Percentiles rank a stretch among this genome's conserved stretches.
Evolutionary conservation across 2,329 filamentous ascomycete genomes (phyloP).

Genomic region (Sporothrix inflata): DNA sequence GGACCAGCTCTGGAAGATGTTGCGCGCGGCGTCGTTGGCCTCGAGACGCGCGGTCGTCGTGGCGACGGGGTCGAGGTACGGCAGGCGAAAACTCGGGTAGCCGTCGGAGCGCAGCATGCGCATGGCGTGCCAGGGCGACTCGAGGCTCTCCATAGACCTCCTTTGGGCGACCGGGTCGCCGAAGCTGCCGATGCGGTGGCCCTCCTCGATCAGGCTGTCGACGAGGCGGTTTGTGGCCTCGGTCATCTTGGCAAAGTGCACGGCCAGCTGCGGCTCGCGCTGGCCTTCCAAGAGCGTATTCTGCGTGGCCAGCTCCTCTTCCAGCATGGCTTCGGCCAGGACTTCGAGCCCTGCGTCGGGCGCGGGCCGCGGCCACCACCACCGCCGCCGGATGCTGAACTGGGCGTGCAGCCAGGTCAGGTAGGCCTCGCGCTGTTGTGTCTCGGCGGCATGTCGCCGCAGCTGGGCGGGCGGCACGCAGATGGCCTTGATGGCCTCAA

Average conservation of each 20-base stretch:
- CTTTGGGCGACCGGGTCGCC: slow-evolving; percentile 34
- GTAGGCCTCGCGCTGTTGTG: slow-evolving; percentile 24
- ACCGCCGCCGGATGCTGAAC: slow-evolving; percentile 30
- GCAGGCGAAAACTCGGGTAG: slow-evolving; percentile 41
- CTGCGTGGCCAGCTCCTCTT: slow-evolving; percentile 25
- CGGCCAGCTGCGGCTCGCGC: slow-evolving; percentile 40
- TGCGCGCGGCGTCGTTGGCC: slow-evolving; percentile 36
- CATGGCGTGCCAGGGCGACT: slow-evolving; percentile 41
- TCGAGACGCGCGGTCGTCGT: slow-evolving; percentile 34
- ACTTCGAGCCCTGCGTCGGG: slow-evolving; percentile 23
- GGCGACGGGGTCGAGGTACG: slow-evolving; percentile 33
- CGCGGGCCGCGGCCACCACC: slow-evolving; percentile 28
- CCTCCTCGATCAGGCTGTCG: slow-evolving; percentile 40
- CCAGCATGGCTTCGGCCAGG: slow-evolving; percentile 27
- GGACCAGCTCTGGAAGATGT: slow-evolving; percentile 39
- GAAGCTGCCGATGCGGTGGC: slow-evolving; percentile 36
- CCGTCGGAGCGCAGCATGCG: slow-evolving; percentile 42
- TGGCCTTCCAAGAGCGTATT: slow-evolving; percentile 24
- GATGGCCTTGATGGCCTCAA: slow-evolving; percentile 31
- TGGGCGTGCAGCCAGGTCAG: slow-evolving; percentile 31
- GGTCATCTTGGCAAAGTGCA: slow-evolving; percentile 31
- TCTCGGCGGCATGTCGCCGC: not conserved
- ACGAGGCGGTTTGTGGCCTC: slow-evolving; percentile 39
- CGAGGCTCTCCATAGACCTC: slow-evolving; percentile 36
- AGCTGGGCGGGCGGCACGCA: slow-evolving; percentile 29